Conservation (phyloP, 495 filamentous ascomycete species). For the Neurospora sp. region DNA sequence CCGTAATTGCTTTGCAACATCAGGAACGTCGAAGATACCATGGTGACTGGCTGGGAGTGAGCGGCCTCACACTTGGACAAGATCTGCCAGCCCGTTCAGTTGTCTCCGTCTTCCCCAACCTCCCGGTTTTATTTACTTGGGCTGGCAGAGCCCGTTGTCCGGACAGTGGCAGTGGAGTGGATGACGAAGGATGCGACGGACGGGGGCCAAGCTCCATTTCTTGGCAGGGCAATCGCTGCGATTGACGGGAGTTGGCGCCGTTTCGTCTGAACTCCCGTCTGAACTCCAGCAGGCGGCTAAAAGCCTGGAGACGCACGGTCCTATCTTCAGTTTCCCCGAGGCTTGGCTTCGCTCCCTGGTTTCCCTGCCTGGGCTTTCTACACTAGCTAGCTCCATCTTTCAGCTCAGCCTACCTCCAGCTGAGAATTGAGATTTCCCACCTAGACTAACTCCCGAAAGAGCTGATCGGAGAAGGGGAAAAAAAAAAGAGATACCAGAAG, state of each 20-base stretch:
- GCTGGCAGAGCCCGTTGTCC: slow-evolving; percentile 13
- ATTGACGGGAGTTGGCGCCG: slow-evolving; percentile 1
- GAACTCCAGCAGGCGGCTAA: neutral
- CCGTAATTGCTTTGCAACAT: neutral
- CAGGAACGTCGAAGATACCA: neutral
- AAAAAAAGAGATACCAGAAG: neutral
- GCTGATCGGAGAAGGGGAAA: neutral
- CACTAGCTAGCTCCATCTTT: neutral
- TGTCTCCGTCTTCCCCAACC: slow-evolving; percentile 18
- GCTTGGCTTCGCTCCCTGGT: neutral
- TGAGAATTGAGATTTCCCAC: neutral
- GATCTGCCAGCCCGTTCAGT: neutral
- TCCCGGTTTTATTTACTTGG: slow-evolving; percentile 26
- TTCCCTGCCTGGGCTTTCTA: neutral
- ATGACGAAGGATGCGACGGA: slow-evolving; percentile 3
- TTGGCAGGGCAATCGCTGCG: slow-evolving; percentile 8
- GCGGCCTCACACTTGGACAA: neutral
- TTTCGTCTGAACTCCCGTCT: neutral
- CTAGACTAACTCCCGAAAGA: neutral
- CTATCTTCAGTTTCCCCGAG: neutral
- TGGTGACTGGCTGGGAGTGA: slow-evolving; percentile 9
- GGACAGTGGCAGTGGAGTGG: slow-evolving; percentile 5
- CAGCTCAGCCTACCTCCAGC: neutral
- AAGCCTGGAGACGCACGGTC: neutral
- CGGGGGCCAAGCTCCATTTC: neutral